Evolutionary conservation across 306 rosid genomes (phyloP).

Genomic region (Cucurbita maxima): DNA sequence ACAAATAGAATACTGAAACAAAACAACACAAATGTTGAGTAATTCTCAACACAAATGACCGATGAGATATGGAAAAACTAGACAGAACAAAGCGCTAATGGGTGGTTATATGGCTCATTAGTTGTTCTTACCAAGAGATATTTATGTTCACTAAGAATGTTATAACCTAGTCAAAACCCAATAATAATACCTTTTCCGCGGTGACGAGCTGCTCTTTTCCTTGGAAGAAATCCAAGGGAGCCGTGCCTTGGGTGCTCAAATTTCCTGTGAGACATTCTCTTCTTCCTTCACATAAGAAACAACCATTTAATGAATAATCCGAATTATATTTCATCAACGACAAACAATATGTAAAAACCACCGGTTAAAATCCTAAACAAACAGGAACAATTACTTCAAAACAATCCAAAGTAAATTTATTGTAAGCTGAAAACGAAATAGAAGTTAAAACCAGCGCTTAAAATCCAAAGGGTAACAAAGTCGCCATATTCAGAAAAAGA

Average conservation of each 20-base stretch:
- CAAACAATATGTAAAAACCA: neutral
- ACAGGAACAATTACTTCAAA: neutral
- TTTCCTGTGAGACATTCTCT: conserved; percentile 78
- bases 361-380: neutral
- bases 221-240: conserved; percentile 74
- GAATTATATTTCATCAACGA: neutral
- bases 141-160: neutral
- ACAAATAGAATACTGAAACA: neutral
- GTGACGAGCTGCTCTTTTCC: conserved; percentile 75
- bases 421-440: too few species aligned
- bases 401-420: neutral
- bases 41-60: neutral
- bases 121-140: neutral
- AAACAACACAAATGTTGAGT: neutral
- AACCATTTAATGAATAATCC: neutral
- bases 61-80: neutral
- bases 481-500: neutral
- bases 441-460: too few species aligned
- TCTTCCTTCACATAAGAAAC: neutral
- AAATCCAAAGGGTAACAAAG: neutral
- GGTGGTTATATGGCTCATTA: neutral
- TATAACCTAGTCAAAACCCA: neutral
- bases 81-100: too few species aligned
- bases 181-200: conserved; percentile 51
- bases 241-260: conserved; percentile 89